These are phyloP conservation scores for Lavandula angustifolia DNA, from an alignment of 257 asterid genomes.

Conservation along the genomic window DNA sequence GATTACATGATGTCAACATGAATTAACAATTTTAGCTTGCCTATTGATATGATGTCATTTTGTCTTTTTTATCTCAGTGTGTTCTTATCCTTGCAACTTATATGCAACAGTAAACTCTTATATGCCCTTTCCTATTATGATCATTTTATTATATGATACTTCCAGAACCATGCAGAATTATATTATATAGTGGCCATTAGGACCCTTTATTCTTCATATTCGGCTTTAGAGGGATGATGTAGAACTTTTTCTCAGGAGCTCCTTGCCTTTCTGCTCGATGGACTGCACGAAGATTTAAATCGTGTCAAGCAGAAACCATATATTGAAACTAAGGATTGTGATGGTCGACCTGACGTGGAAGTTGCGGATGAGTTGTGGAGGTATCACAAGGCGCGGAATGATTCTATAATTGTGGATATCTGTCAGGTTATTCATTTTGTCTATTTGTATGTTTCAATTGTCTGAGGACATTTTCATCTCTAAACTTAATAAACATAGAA, in stretches of 20 bases:
- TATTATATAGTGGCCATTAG: conserved; percentile 1
- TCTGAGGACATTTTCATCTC: conserved; percentile 1
- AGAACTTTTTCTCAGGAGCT: conserved; percentile 64
- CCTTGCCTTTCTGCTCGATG: conserved; percentile 95
- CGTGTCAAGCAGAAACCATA: conserved; percentile 97
- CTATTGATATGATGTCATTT: conserved; percentile 6
- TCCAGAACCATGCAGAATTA: not conserved
- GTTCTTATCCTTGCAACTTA: conserved; percentile 4
- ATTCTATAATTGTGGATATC: conserved; percentile 87
- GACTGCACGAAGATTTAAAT: conserved; percentile 95
- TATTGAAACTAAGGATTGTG: conserved; percentile 79
- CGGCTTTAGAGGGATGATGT: conserved; percentile 15
- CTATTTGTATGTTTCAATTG: conserved; percentile 2
- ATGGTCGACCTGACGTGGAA: conserved; percentile 80
- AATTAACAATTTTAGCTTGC: conserved; percentile 6
- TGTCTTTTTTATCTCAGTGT: not conserved
- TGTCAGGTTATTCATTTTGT: conserved; percentile 65
- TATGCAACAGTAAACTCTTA: not conserved
- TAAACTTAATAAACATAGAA: too few relatives aligned
- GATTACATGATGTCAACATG: conserved; percentile 5
- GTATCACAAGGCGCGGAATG: conserved; percentile 90
- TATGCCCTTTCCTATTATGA: not conserved
- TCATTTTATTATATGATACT: not conserved
- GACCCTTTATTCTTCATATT: conserved; percentile 4
- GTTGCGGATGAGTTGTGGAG: conserved; percentile 95